Evolutionary conservation across 371 early-diverging fungal genomes (phyloP), one percentile per base, ranked within the genome.

Genomic region (Mortierella sp.): DNA sequence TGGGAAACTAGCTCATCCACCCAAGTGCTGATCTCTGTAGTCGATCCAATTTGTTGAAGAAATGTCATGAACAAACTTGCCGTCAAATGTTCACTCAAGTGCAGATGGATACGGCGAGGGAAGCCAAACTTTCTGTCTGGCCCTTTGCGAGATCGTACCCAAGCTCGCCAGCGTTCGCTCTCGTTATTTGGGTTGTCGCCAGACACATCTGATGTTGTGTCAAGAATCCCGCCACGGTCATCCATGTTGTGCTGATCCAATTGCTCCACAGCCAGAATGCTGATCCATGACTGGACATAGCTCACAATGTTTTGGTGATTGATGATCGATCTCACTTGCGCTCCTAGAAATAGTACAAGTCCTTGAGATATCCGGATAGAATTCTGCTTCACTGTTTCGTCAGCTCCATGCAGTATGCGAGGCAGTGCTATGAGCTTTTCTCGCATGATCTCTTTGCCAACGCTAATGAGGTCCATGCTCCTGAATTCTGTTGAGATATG

Each of bases 161-260:
- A 76, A 8, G 28, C 47, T 12, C 28, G 57, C 77, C 69, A 68
- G 1, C 57, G 55, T 9, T n/a, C 48, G 22, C 64, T 57, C 39
- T 61, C 54, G 12, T 16, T 52, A 2, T 22, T 54, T 2, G 47
- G 25, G 2, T 28, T 22, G 2, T 13, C 22, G 14, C 25, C 7
- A 29, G 3, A 44, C 5, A 2, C 13, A 12, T 3, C n/a, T 8
- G 34, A 46, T 13, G 25, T 48, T 3, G 28, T 54, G 9, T 57
- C 60, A 2, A 76, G 62, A 12, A 76, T 57, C 6, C 69, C 69
- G 21, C 58, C 54, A 0, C 77, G 60, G 24, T 65, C 69, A 27
- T 76, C 65, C 65, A 76, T 60, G 47, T 76, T 68, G 21, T 76
- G 58, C 17, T 64, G 69, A 17, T 76, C 77, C 45, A 76, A 37